Percentiles rank a stretch among this genome's conserved stretches.
Conservation (phyloP, 2,329 filamentous ascomycete genomes). For the Teratosphaeria epicoccoides region DNA sequence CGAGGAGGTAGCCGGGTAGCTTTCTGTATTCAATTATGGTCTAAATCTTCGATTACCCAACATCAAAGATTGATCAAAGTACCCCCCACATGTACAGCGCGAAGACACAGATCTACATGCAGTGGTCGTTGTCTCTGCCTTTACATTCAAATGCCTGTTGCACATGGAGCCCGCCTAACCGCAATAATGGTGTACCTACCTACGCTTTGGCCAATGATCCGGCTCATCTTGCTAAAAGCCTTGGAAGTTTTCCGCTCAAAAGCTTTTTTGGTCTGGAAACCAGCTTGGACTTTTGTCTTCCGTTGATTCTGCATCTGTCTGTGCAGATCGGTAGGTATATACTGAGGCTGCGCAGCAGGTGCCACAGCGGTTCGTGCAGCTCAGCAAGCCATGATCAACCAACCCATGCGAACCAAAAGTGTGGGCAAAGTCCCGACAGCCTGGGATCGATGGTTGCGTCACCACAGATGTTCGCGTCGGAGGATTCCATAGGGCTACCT, state of each 20-base stretch:
- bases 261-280: no score
- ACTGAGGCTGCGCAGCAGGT: no score
- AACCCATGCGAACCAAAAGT: neutral
- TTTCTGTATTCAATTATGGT: neutral
- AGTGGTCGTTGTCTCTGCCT: neutral
- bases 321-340: no score
- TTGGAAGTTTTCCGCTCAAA: no score
- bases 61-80: neutral
- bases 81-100: neutral
- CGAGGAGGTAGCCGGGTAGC: no score
- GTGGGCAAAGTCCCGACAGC: neutral
- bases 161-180: no score
- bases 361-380: neutral
- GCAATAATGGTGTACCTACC: no score
- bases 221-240: no score
- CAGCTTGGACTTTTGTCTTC: no score
- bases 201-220: no score
- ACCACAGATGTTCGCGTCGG: neutral
- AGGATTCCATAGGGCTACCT: neutral
- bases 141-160: neutral
- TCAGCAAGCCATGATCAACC: neutral
- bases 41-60: no score
- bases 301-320: no score
- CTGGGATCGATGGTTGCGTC: neutral
- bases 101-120: neutral